Evolutionary conservation across 139 green algal species (phyloP), one percentile per base, ranked within the genome.

Genomic region (Chlorella sp.): DNA sequence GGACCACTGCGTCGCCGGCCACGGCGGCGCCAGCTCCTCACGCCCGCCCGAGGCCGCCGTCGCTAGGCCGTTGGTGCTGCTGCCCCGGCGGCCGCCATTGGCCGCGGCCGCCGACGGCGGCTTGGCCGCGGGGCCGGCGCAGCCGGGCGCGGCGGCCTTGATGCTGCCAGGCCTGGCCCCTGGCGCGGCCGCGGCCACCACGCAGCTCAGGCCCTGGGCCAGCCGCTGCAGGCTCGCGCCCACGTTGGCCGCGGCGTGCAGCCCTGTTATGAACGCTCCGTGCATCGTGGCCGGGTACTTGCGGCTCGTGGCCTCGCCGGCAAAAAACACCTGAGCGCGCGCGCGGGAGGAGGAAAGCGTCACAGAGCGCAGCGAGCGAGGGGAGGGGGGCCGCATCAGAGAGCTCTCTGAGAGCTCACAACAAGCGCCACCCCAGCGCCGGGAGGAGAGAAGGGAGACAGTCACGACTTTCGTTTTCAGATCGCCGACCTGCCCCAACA

Each of bases 271-370:
- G 80, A 95, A 98, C 35, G 96, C 96, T 19, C 96, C 96, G 74
- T 99, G 96, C 95, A 99, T 98, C 38, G 96, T 99, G 60, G 96
- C 95, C 2, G 94, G 95, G 82, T 94, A 93, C 77, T 92, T 92
- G 33, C 83, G 62, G 14, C 75, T 96, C n/a, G 95, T 99, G 36
- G 92, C 93, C 84, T 97, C 92, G 0, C 93, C 93, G 33, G 90
- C 93, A 78, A 95, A 98, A 84, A 96, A 97, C 53, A 97, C 61
- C 73, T 79, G 59, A 38, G 41, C 14, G 2, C 23, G n/a, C 8
- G 35, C 1, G 9, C 15, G 62, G 25, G 15, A 0, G 62, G 50
- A 50, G 67, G 60, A 31, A 67, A 27, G 46, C 15, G 17, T 15
- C 23, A 25, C 14, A 48, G 36, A 31, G 61, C 19, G 6, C 8